phyloP scores from a whole-genome alignment of 2,329 filamentous ascomycete species.

The Aplosporella prunicola region DNA sequence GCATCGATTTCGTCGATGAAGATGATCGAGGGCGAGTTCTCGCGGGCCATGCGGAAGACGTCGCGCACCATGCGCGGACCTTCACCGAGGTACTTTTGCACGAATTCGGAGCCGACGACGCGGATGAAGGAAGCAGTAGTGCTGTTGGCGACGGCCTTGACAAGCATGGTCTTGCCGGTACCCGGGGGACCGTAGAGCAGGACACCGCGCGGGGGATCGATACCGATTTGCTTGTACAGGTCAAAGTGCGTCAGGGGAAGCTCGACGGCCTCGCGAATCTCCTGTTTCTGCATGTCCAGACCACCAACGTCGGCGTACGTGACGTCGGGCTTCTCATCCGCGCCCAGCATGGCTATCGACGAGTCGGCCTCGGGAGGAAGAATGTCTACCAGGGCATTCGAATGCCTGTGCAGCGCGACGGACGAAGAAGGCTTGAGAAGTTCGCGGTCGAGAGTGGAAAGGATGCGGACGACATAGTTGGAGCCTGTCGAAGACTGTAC shows the following conservation, averaged over 20 bases:
- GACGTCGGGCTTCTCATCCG: slow-evolving; percentile 95
- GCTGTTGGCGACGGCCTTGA: slow-evolving; percentile 97
- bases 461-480: slow-evolving; percentile 97
- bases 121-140: slow-evolving; percentile 98
- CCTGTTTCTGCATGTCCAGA: slow-evolving; percentile 99
- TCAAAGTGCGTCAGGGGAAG: slow-evolving; percentile 95
- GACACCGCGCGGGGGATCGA: slow-evolving; percentile 93
- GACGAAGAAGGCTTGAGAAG: slow-evolving; percentile 96
- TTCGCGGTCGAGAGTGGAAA: slow-evolving; percentile 96
- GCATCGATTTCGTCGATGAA: slow-evolving; percentile 99
- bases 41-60: slow-evolving; percentile 96
- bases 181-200: slow-evolving; percentile 92
- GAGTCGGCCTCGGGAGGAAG: slow-evolving; percentile 98
- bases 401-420: slow-evolving; percentile 94
- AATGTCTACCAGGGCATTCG: slow-evolving; percentile 96
- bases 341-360: slow-evolving; percentile 94
- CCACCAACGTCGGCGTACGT: slow-evolving; percentile 97
- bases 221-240: slow-evolving; percentile 98
- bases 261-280: slow-evolving; percentile 96
- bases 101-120: slow-evolving; percentile 95
- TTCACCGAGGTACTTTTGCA: slow-evolving; percentile 97
- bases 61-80: slow-evolving; percentile 98
- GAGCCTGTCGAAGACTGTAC: slow-evolving; percentile 97
- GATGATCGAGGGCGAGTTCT: slow-evolving; percentile 97
- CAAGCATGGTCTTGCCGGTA: slow-evolving; percentile 93